Evolutionary conservation across 2,329 filamentous ascomycete species (phyloP), one percentile per base, ranked within the genome.

Genomic region (Chrysoporthe cubensis): DNA sequence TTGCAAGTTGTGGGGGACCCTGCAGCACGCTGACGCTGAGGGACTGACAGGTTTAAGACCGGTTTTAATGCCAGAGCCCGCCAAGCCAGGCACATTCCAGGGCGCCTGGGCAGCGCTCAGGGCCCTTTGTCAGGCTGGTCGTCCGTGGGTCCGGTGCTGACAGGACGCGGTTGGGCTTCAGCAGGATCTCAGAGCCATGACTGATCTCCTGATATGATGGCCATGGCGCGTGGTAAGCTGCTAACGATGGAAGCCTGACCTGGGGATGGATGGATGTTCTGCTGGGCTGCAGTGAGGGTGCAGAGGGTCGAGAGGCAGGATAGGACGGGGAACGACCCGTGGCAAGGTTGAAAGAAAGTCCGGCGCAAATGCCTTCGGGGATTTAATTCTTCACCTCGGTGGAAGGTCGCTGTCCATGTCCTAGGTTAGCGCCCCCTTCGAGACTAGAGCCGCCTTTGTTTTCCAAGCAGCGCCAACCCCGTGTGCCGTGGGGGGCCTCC

Each of bases 1-100:
- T 50, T n/a, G 16, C 11, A 52, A 40, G 18, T 21, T 62, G 60
- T 62, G 60, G 60, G 60, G 60, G 32, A 52, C 44, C 60, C 60
- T 62, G 60, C 60, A 62, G 46, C 7, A 40, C 57, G 16, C 57
- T 60, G 57, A 59, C 37, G n/a, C 40, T 43, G 37, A 42, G 37
- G 57, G 21, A 60, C 14, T 44, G 50, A 42, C 37, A 60, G 57
- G 57, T 18, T 40, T 21, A 14, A 58, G 26, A 32, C 50, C 21
- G 21, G 48, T 26, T 32, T 52, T 8, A 52, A 52, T 1, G n/a
- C 50, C 50, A 32, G 32, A n/a, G 44, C 16, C 44, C 16, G 37
- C 44, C 8, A 8, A n/a, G 44, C 18, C 3, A 48, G 44, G 44
- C n/a, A 26, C 26, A 26, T 26, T 16, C 16, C 9, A 48, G 8